Percentiles rank a stretch among this genome's conserved stretches.
Evolutionary conservation across 345 rosid species (phyloP).

Genomic region (Lagerstroemia speciosa): DNA sequence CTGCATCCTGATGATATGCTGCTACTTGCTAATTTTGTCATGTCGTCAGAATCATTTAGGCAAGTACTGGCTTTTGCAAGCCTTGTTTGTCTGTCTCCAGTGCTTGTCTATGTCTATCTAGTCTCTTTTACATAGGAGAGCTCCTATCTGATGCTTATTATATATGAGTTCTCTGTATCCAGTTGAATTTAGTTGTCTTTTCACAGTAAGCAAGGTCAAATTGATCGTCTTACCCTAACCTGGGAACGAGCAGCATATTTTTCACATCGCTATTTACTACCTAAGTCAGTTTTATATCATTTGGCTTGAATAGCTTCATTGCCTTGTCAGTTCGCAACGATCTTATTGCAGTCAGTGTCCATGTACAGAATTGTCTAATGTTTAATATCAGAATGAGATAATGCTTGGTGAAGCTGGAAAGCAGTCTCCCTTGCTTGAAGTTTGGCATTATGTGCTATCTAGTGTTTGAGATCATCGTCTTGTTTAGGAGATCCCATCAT

Average conservation of each 20-base stretch:
- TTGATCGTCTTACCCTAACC: neutral
- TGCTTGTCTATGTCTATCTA: neutral
- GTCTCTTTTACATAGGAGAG: neutral
- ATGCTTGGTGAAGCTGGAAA: neutral
- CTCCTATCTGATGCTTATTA: neutral
- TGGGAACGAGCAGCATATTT: neutral
- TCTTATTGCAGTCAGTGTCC: neutral
- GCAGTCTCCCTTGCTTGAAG: neutral
- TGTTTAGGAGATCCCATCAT: neutral
- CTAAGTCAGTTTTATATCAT: neutral
- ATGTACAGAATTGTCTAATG: neutral
- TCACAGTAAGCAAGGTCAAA: neutral
- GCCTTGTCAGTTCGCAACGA: neutral
- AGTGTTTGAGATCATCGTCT: neutral
- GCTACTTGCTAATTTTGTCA: conserved; percentile 84
- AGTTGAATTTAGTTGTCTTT: neutral
- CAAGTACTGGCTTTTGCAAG: conserved; percentile 20
- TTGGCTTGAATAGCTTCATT: neutral
- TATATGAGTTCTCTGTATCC: neutral
- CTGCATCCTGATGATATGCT: conserved; percentile 96
- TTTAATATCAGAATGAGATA: neutral
- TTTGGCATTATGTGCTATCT: neutral
- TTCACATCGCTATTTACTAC: neutral
- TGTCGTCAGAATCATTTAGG: conserved; percentile 94
- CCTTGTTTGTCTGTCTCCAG: neutral